These are phyloP conservation scores for Phytopythium montanum DNA, from an alignment of 352 stramenopile species.

Conservation along the genomic window DNA sequence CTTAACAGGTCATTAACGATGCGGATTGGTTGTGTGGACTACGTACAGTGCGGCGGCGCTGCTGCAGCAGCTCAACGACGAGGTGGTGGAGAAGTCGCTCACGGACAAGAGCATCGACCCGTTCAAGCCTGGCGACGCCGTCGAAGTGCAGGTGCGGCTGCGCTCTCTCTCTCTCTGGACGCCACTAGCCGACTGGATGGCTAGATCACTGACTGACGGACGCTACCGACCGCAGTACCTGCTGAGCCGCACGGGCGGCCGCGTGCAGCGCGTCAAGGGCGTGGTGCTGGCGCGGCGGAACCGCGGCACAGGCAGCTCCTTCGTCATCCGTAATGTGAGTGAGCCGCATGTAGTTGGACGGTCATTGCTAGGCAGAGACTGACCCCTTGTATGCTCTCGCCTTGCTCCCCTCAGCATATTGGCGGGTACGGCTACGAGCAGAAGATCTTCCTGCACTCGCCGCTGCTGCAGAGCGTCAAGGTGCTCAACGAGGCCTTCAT, in stretches of 20 bases:
- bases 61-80: slow-evolving; percentile 62
- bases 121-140: slow-evolving; percentile 75
- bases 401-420: slow-evolving; percentile 49
- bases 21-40: neutral
- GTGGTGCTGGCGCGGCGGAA: slow-evolving; percentile 80
- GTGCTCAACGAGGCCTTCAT: slow-evolving; percentile 88
- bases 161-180: neutral
- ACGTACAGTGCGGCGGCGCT: slow-evolving; percentile 49
- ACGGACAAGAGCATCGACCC: slow-evolving; percentile 61
- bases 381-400: neutral
- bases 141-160: slow-evolving; percentile 48
- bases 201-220: neutral
- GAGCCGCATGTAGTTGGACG: neutral
- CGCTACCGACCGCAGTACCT: slow-evolving; percentile 36
- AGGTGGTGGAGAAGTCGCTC: slow-evolving; percentile 61
- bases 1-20: neutral
- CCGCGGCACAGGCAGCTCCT: slow-evolving; percentile 76
- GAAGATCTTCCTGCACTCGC: slow-evolving; percentile 88
- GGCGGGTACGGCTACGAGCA: slow-evolving; percentile 84
- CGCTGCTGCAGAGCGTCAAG: slow-evolving; percentile 86
- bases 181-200: neutral
- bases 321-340: slow-evolving; percentile 84
- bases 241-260: slow-evolving; percentile 63
- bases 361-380: neutral
- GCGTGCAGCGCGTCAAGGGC: slow-evolving; percentile 75